Evolutionary conservation across 805 yeast genomes (phyloP).

Genomic region (Yarrowia porcina): DNA sequence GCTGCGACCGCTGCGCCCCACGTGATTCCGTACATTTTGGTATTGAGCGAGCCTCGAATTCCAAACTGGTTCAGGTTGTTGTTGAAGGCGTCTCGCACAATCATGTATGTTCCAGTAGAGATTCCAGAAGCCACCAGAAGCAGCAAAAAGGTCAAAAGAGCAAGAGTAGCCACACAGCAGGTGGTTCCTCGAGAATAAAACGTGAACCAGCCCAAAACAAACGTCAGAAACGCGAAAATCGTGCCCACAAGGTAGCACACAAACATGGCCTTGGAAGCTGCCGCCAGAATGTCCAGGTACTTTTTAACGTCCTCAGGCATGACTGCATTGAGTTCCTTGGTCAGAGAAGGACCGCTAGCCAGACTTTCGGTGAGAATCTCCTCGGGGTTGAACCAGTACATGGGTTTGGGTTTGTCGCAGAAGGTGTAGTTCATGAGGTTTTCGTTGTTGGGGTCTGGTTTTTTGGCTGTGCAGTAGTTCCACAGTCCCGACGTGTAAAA

Average conservation of each 20-base stretch:
- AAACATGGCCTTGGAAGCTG: conserved; percentile 57
- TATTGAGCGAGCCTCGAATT: conserved; percentile 50
- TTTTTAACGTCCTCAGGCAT: conserved; percentile 55
- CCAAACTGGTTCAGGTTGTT: conserved; percentile 50
- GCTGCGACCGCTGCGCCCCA: conserved; percentile 62
- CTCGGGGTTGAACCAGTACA: conserved; percentile 57
- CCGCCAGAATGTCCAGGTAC: conserved; percentile 46
- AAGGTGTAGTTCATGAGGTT: conserved; percentile 40
- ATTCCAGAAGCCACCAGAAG: conserved; percentile 50
- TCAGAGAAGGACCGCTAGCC: conserved; percentile 47
- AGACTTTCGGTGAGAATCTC: conserved; percentile 35
- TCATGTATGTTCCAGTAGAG: conserved; percentile 59
- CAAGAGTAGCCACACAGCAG: conserved; percentile 46
- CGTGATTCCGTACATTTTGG: conserved; percentile 52
- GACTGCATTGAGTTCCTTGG: conserved; percentile 37
- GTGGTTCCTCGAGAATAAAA: conserved; percentile 48
- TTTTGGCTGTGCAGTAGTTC: conserved; percentile 56
- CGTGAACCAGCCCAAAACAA: conserved; percentile 46
- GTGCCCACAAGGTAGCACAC: conserved; percentile 52
- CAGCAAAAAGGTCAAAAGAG: conserved; percentile 38
- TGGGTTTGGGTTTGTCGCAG: conserved; percentile 55
- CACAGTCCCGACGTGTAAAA: conserved; percentile 57
- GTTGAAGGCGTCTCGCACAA: conserved; percentile 52
- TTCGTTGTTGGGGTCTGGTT: conserved; percentile 30
- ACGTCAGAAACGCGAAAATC: conserved; percentile 40